These are phyloP conservation scores for Schrenkiella parvula DNA, from an alignment of 345 rosid genomes.

Conservation along the genomic window DNA sequence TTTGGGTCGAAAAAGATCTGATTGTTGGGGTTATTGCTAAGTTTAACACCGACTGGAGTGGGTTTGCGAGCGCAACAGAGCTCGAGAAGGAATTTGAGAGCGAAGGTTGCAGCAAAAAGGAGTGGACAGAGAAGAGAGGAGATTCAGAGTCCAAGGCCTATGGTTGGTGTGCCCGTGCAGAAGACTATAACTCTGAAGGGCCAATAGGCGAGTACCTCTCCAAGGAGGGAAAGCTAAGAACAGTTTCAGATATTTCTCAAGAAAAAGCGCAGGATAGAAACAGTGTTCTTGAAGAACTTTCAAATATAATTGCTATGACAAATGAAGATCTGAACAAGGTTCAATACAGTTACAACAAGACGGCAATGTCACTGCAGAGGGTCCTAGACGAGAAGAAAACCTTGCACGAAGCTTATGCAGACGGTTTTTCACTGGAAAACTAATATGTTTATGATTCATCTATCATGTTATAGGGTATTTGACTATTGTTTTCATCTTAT, in stretches of 20 bases:
- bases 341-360: constrained; percentile 54
- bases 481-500: neutral
- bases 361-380: constrained; percentile 52
- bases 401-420: constrained; percentile 55
- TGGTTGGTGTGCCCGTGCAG: constrained; percentile 84
- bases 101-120: constrained; percentile 42
- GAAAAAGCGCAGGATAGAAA: constrained; percentile 42
- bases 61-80: constrained; percentile 47
- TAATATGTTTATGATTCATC: neutral
- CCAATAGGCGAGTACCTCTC: constrained; percentile 69
- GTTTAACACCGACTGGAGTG: constrained; percentile 61
- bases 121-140: constrained; percentile 45
- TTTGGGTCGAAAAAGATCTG: constrained; percentile 42
- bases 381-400: constrained; percentile 71
- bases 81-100: constrained; percentile 66
- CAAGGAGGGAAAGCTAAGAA: constrained; percentile 51
- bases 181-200: constrained; percentile 55
- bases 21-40: constrained; percentile 49
- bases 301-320: constrained; percentile 50
- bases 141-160: constrained; percentile 40
- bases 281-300: constrained; percentile 47
- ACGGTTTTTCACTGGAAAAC: constrained; percentile 44
- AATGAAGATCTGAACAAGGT: constrained; percentile 56
- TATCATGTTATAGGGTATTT: neutral
- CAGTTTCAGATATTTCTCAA: constrained; percentile 45